A percentile compares a stretch with the other conserved stretches of the same genome.
Conservation (phyloP, 169 alveolate genomes). For the Eimeria falciformis region DNA sequence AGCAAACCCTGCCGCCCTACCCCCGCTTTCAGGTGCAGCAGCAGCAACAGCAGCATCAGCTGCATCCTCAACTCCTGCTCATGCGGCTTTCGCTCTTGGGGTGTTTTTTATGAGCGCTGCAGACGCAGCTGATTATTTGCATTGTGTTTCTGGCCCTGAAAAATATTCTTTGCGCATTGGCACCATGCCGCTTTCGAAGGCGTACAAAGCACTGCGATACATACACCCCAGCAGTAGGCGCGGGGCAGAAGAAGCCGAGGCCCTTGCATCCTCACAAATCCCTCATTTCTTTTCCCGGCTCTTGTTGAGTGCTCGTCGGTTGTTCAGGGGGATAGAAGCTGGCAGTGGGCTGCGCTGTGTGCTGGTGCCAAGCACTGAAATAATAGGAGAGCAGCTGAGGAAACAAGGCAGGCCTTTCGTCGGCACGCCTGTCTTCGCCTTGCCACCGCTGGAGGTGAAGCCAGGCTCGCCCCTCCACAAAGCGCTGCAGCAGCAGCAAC, state of each 20-base stretch:
- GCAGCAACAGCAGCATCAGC: constrained; percentile 35
- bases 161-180: not conserved
- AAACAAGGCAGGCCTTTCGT: not conserved
- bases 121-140: not conserved
- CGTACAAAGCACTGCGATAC: not conserved
- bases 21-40: not conserved
- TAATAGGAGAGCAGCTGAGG: not conserved
- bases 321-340: not conserved
- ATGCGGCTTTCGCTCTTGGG: not conserved
- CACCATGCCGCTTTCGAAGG: not conserved
- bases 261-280: too few relatives aligned
- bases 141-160: not conserved
- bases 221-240: constrained; percentile 34
- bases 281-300: not conserved
- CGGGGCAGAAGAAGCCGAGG: constrained; percentile 36
- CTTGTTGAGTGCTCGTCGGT: not conserved
- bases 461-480: not conserved
- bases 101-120: constrained; percentile 8
- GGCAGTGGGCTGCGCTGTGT: not conserved
- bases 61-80: constrained; percentile 24
- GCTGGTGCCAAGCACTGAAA: not conserved
- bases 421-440: constrained; percentile 8
- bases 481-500: constrained; percentile 8
- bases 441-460: not conserved
- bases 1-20: not conserved